Base-by-base conservation (phyloP, 441 rosid species). In the Gossypium schwendimanii region DNA sequence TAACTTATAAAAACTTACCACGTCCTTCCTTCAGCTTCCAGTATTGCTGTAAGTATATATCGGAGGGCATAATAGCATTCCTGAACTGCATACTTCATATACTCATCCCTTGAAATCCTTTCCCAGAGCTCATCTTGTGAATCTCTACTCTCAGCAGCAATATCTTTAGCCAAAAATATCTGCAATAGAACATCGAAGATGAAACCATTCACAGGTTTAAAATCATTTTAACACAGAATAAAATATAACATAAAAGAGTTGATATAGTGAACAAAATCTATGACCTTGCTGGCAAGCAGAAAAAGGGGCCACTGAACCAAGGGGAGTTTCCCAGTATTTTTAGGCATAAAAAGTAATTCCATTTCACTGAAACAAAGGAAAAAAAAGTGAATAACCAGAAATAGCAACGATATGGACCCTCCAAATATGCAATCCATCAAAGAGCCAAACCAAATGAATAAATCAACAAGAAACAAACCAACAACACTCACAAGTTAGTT, bases 281-380 rank as follows among this genome's bases (percentile, higher is more conserved):
- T 75, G 73, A 93, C 99, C 97, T 95, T 96, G 94, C 97, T 96
- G 69, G 96, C 86, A 81, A 96, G 98, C 83, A 96, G 98, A 85
- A 96, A 96, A 69, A 93, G 97, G n/a, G 99, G 99, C 98, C 97
- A 96, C 80, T 93, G 98, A 71, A 96, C 92, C 83, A 96, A 75
- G 17, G 86, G 87, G 61, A 93, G 92, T 74, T 81, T 84, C 73
- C 95, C 94, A 64, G 98, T 86, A 90, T 93, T 95, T 81, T 83
- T 91, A 49, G 98, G 98, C 98, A 95, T 95, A 76, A 83, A 73
- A 85, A 95, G 98, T 85, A 93, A 82, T 74, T 95, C 98, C 96
- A 84, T 80, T 84, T 95, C 99, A 77, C 99, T 93, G 77, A 67
- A 78, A 80, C 45, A 47, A 62, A 61, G 59, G 59, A 68, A 73